These are phyloP conservation scores for Paramecium pentaurelia DNA, from an alignment of 73 alveolate genomes.

Conservation along the genomic window DNA sequence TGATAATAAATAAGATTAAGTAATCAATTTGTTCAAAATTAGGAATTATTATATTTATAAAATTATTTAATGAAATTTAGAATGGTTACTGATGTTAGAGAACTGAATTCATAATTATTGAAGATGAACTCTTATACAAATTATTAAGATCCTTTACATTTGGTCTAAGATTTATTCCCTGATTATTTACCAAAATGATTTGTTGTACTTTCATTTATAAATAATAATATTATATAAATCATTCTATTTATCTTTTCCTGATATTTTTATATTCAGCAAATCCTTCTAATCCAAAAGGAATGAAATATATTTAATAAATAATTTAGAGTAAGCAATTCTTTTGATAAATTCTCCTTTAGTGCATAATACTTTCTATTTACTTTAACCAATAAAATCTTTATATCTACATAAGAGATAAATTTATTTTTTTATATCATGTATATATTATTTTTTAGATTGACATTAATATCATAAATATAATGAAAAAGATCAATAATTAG, in stretches of 20 bases:
- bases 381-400: no score
- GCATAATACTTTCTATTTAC: no score
- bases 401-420: no score
- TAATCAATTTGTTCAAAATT: conserved; percentile 41
- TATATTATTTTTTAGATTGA: no score
- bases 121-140: background rate
- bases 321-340: no score
- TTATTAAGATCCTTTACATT: background rate
- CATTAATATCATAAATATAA: background rate
- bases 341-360: no score
- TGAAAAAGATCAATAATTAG: background rate
- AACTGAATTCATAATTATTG: background rate
- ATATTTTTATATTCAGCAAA: no score
- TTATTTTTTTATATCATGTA: no score
- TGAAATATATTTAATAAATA: no score
- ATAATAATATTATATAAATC: background rate
- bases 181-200: conserved; percentile 1
- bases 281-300: no score
- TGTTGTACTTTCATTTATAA: background rate
- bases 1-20: conserved; percentile 79
- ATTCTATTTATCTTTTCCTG: background rate
- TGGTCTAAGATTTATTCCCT: background rate
- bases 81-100: conserved; percentile 32
- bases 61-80: conserved; percentile 39
- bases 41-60: conserved; percentile 24